Percentiles rank a stretch among this genome's conserved stretches.
phyloP scores from a whole-genome alignment of 1,284 basidiomycete genomes.

The Tylopilus orsonianus region DNA sequence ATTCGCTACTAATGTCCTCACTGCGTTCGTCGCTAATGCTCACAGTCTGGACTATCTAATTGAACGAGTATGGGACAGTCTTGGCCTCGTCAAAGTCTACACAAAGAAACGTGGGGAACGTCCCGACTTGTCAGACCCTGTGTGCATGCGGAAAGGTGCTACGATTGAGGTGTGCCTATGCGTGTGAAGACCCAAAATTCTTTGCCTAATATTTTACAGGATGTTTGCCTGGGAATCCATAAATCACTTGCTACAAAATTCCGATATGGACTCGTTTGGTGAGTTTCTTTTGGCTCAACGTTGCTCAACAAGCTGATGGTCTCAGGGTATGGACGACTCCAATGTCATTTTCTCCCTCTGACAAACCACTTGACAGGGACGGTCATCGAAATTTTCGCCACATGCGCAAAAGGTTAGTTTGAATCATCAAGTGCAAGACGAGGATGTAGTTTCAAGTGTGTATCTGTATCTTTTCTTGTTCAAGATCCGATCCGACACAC shows the following conservation, averaged over 20 bases:
- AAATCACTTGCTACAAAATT: constrained; percentile 88
- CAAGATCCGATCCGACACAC: background rate
- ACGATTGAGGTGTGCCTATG: constrained; percentile 83
- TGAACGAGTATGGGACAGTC: constrained; percentile 88
- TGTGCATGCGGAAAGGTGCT: constrained; percentile 89
- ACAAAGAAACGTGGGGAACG: constrained; percentile 95
- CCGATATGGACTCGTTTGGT: constrained; percentile 91
- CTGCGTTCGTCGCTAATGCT: background rate
- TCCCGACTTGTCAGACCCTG: constrained; percentile 90
- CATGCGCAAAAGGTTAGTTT: constrained; percentile 94
- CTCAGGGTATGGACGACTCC: constrained; percentile 22
- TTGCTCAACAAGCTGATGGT: background rate
- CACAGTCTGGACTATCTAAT: constrained; percentile 83
- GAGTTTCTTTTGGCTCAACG: constrained; percentile 30
- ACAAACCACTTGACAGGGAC: constrained; percentile 54
- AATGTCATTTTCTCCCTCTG: constrained; percentile 20
- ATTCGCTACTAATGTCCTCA: background rate
- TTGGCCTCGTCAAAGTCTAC: constrained; percentile 88
- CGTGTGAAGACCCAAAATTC: background rate
- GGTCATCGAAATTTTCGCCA: constrained; percentile 87
- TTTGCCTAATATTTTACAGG: constrained; percentile 37
- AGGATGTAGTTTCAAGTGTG: constrained; percentile 92
- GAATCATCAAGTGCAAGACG: constrained; percentile 85
- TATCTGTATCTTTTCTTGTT: constrained; percentile 17
- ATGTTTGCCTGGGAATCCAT: constrained; percentile 91